phyloP scores from a whole-genome alignment of 768 basidiomycete genomes.

The button mushroom (Agaricus bisporus) region DNA sequence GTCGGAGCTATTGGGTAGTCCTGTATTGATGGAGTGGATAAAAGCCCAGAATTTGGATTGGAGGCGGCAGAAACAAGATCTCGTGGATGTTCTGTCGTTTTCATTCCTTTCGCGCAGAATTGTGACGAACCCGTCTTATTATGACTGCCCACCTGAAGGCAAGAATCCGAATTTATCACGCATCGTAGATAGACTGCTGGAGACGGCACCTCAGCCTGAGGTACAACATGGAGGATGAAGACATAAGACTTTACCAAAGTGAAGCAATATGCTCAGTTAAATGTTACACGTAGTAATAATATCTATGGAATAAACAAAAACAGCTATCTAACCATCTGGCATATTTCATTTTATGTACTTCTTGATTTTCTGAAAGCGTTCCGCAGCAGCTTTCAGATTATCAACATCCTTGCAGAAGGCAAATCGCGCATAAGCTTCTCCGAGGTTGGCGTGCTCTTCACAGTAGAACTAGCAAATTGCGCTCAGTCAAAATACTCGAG shows the following conservation, averaged over 20 bases:
- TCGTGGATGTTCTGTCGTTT: slow-evolving; percentile 73
- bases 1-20: slow-evolving; percentile 58
- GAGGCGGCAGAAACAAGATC: slow-evolving; percentile 46
- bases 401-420: slow-evolving; percentile 95
- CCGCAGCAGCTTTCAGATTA: slow-evolving; percentile 75
- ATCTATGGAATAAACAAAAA: neutral
- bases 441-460: slow-evolving; percentile 76
- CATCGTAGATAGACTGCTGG: slow-evolving; percentile 52
- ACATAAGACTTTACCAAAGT: too few relatives aligned
- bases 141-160: slow-evolving; percentile 46
- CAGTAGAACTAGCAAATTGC: slow-evolving; percentile 73
- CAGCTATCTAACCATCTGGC: neutral
- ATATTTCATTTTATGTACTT: slow-evolving; percentile 42
- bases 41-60: slow-evolving; percentile 13
- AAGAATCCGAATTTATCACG: slow-evolving; percentile 59
- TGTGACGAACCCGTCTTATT: slow-evolving; percentile 79
- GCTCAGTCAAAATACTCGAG: slow-evolving; percentile 9
- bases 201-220: slow-evolving; percentile 12
- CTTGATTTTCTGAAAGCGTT: slow-evolving; percentile 69
- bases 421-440: slow-evolving; percentile 84
- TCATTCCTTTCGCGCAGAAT: slow-evolving; percentile 74
- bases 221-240: too few relatives aligned
- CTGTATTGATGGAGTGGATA: slow-evolving; percentile 33
- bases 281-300: neutral
- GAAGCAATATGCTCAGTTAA: neutral